A percentile compares a stretch with the other conserved stretches of the same genome.
These are phyloP conservation scores for Aspergillus melleus DNA, from an alignment of 2,329 filamentous ascomycete genomes.

Conservation along the genomic window DNA sequence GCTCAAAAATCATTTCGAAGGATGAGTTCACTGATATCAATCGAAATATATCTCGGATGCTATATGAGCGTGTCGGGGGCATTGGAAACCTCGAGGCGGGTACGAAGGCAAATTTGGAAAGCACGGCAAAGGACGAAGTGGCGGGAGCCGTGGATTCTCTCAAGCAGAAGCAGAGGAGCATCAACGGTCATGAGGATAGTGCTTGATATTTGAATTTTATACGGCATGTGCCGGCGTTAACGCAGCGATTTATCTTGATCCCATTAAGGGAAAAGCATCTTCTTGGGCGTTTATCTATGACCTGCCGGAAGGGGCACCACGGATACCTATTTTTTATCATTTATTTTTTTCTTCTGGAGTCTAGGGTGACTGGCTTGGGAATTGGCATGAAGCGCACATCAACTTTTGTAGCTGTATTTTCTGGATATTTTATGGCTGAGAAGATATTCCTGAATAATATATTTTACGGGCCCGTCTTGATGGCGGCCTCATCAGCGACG, in stretches of 20 bases:
- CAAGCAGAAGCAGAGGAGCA: constrained; percentile 21
- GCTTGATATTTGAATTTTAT: constrained; percentile 15
- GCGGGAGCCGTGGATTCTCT: constrained; percentile 63
- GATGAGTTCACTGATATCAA: constrained; percentile 94
- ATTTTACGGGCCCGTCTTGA: not conserved
- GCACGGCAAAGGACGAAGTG: constrained; percentile 75
- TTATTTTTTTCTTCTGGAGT: constrained; percentile 2
- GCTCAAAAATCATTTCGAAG: constrained; percentile 74
- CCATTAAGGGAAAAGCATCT: constrained; percentile 11
- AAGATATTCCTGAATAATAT: not conserved
- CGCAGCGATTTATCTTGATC: constrained; percentile 16
- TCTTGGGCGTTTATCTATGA: constrained; percentile 17
- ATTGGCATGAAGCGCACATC: not conserved
- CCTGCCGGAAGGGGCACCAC: not conserved
- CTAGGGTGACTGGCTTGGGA: not conserved
- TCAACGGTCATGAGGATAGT: constrained; percentile 16
- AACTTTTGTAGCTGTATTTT: not conserved
- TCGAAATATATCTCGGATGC: constrained; percentile 78
- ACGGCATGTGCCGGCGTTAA: constrained; percentile 22
- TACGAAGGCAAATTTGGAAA: constrained; percentile 70
- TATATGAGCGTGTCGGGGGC: constrained; percentile 70
- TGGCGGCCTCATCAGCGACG: not conserved
- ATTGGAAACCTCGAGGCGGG: constrained; percentile 63
- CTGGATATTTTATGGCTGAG: not conserved
- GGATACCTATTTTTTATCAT: not conserved